Base-by-base conservation (phyloP, 495 filamentous ascomycete species). In the Tuber aestivum region DNA sequence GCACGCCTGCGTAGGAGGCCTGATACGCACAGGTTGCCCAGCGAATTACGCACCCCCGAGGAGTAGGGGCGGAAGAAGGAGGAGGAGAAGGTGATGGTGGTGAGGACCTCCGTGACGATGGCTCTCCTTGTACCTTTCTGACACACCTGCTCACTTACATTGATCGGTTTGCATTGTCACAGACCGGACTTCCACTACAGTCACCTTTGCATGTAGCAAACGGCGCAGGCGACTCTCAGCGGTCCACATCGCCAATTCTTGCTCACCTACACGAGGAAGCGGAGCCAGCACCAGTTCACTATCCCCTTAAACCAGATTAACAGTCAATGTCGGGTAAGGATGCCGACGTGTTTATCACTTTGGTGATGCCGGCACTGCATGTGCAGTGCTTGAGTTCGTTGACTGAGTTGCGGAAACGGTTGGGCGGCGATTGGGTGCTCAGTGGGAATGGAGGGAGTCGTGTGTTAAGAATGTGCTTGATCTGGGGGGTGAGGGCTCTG, bases 401-500 rank as follows among this genome's bases (percentile, higher is more conserved):
- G n/a, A n/a, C n/a, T n/a, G n/a, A n/a, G n/a, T n/a, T n/a, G n/a
- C n/a, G n/a, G n/a, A n/a, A n/a, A n/a, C n/a, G n/a, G n/a, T n/a
- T n/a, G n/a, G n/a, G n/a, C n/a, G n/a, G n/a, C n/a, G n/a, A n/a
- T n/a, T n/a, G n/a, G n/a, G n/a, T n/a, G n/a, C n/a, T n/a, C n/a
- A n/a, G 90, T 82, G 88, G 88, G 73, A 88, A 86, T n/a, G 78
- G 71, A n/a, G 7, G 4, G 80, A 81, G 56, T 80, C 83, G 8
- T 88, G 89, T 7, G 91, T 94, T 6, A 89, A 90, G 61, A 81
- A 61, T 9, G 87, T 97, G 21, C 88, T 99, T 5, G 95, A 99
- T 85, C n/a, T n/a, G n/a, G n/a, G n/a, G n/a, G n/a, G 91, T 92
- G 45, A 90, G 48, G 95, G 95, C 37, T 95, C 93, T 18, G 93